Percentiles rank a stretch among this genome's conserved stretches.
phyloP scores from a whole-genome alignment of 2,329 filamentous ascomycete species.

The Pezicula rhizophila region DNA sequence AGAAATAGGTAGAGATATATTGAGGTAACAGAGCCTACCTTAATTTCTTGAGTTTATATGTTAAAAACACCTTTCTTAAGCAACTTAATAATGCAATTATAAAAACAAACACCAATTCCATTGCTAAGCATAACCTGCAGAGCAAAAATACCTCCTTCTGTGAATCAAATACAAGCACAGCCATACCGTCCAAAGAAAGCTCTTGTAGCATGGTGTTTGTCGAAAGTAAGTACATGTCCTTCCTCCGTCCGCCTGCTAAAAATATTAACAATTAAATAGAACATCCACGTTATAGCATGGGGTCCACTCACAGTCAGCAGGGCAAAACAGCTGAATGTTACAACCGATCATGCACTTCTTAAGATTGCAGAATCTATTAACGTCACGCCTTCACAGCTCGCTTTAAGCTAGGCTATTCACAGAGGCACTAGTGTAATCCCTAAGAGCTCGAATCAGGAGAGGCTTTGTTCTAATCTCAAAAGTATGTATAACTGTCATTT shows the following conservation, averaged over 20 bases:
- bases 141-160: conserved; percentile 50
- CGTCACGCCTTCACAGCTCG: conserved; percentile 45
- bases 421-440: conserved; percentile 47
- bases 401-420: conserved; percentile 49
- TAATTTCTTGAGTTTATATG: no score
- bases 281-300: conserved; percentile 58
- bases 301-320: conserved; percentile 53
- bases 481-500: conserved; percentile 18
- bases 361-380: conserved; percentile 45
- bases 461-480: conserved; percentile 28
- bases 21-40: no score
- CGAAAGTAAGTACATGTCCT: background rate
- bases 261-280: conserved; percentile 33
- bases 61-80: no score
- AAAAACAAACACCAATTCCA: no score
- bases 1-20: no score
- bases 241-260: background rate
- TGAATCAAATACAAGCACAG: conserved; percentile 66
- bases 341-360: conserved; percentile 40
- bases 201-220: background rate
- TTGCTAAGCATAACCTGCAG: conserved; percentile 31
- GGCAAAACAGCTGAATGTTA: conserved; percentile 33
- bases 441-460: conserved; percentile 45
- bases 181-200: conserved; percentile 50
- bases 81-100: no score